phyloP scores from a whole-genome alignment of 2,329 filamentous ascomycete species.

The Apiospora pterosperma region DNA sequence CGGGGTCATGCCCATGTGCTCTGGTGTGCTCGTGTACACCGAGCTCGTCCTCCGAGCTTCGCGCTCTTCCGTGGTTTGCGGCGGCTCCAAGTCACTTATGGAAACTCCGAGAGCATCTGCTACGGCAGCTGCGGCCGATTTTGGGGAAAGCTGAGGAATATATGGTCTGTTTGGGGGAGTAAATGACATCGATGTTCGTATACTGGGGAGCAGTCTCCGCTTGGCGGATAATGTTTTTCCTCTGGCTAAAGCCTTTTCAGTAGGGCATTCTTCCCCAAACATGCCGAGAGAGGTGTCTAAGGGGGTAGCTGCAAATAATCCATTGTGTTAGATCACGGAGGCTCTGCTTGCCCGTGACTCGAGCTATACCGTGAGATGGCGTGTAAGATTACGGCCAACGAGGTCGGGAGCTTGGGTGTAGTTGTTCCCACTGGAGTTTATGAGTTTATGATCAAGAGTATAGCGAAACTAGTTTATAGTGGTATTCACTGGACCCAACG shows the following conservation, averaged over 20 bases:
- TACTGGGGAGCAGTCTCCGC: slow-evolving; percentile 15
- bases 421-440: not conserved
- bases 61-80: slow-evolving; percentile 5
- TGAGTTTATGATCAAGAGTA: not conserved
- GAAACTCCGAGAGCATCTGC: slow-evolving; percentile 25
- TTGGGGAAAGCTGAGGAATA: slow-evolving; percentile 16
- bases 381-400: not conserved
- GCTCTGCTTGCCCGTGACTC: not conserved
- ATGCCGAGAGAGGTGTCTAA: slow-evolving; percentile 7
- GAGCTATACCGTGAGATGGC: not conserved
- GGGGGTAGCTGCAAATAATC: slow-evolving; percentile 4
- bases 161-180: slow-evolving; percentile 6
- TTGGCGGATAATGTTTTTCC: not conserved
- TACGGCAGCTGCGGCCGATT: slow-evolving; percentile 19
- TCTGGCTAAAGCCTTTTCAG: not conserved
- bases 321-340: not conserved
- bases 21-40: slow-evolving; percentile 16
- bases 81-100: slow-evolving; percentile 23
- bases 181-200: slow-evolving; percentile 16
- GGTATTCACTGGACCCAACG: not conserved
- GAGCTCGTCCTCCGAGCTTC: slow-evolving; percentile 13
- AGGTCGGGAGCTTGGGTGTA: not conserved
- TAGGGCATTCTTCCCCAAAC: slow-evolving; percentile 5
- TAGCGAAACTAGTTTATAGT: not conserved
- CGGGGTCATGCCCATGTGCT: not conserved